Conservation (phyloP, 495 filamentous ascomycete genomes). For the Trichoderma virens region DNA sequence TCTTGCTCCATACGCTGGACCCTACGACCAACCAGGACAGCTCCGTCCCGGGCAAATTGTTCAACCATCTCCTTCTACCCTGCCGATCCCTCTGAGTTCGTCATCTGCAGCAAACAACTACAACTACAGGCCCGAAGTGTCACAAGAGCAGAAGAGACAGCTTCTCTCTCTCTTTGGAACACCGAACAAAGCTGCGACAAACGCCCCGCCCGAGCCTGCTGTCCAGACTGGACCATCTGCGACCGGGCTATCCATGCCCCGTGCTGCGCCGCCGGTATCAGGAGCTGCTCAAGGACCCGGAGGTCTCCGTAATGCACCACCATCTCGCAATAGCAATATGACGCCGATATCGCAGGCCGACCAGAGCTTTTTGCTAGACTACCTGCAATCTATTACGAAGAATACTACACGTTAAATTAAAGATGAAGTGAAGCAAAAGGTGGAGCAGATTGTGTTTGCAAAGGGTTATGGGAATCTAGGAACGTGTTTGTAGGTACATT, state of each 20-base stretch:
- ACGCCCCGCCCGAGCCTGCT: slow-evolving; percentile 9
- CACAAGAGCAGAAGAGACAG: slow-evolving; percentile 55
- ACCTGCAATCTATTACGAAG: slow-evolving; percentile 44
- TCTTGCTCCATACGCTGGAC: neutral
- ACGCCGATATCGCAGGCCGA: slow-evolving; percentile 58
- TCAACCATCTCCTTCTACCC: neutral
- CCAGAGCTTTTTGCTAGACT: slow-evolving; percentile 71
- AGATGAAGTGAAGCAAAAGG: neutral
- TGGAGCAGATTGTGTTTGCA: neutral
- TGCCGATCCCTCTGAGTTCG: slow-evolving; percentile 1
- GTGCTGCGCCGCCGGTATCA: slow-evolving; percentile 35
- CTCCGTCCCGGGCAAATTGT: neutral
- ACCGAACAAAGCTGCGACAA: slow-evolving; percentile 27
- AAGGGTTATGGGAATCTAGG: neutral
- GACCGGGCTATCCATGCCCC: slow-evolving; percentile 15
- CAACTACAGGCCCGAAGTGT: slow-evolving; percentile 24
- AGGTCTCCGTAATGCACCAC: slow-evolving; percentile 21
- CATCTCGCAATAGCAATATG: slow-evolving; percentile 37
- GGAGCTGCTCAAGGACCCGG: slow-evolving; percentile 23
- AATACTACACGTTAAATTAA: slow-evolving; percentile 14
- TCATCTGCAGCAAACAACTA: slow-evolving; percentile 9
- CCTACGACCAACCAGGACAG: neutral
- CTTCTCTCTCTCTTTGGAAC: slow-evolving; percentile 70
- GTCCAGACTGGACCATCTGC: neutral
- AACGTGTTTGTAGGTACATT: neutral